A percentile compares a stretch with the other conserved stretches of the same genome.
These are phyloP conservation scores for Yamadazyma tumulicola DNA, from an alignment of 805 yeast species.

Conservation along the genomic window DNA sequence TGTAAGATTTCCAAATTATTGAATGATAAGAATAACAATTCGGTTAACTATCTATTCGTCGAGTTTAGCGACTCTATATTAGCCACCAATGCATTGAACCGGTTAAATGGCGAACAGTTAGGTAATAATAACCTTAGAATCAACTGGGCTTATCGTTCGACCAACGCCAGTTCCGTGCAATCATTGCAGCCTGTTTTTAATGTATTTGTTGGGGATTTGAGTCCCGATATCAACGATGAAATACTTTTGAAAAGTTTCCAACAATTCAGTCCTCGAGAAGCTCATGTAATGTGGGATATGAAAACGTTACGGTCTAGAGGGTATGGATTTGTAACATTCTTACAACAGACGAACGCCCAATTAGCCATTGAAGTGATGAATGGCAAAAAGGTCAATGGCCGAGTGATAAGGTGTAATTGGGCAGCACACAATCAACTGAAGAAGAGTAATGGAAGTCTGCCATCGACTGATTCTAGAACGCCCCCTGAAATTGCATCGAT, in stretches of 20 bases:
- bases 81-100: constrained; percentile 61
- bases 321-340: constrained; percentile 83
- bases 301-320: constrained; percentile 90
- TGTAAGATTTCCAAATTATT: constrained; percentile 66
- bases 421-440: constrained; percentile 59
- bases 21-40: constrained; percentile 69
- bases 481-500: too few species aligned
- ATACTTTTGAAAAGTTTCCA: constrained; percentile 54
- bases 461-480: neutral
- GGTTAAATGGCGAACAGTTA: constrained; percentile 56
- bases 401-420: constrained; percentile 84
- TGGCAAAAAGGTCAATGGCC: constrained; percentile 67
- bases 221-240: constrained; percentile 80
- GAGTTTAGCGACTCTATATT: constrained; percentile 58
- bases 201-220: constrained; percentile 82
- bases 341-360: constrained; percentile 66
- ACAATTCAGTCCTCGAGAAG: constrained; percentile 62
- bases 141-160: constrained; percentile 84
- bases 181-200: constrained; percentile 52
- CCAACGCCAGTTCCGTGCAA: constrained; percentile 51
- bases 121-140: constrained; percentile 57
- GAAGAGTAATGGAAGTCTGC: neutral
- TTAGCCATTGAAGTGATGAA: constrained; percentile 69
- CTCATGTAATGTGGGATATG: constrained; percentile 98
- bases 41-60: constrained; percentile 79